Percentiles rank a stretch among this genome's conserved stretches.
phyloP scores from a whole-genome alignment of 2,329 filamentous ascomycete species.

The Arachnopeziza araneosa region DNA sequence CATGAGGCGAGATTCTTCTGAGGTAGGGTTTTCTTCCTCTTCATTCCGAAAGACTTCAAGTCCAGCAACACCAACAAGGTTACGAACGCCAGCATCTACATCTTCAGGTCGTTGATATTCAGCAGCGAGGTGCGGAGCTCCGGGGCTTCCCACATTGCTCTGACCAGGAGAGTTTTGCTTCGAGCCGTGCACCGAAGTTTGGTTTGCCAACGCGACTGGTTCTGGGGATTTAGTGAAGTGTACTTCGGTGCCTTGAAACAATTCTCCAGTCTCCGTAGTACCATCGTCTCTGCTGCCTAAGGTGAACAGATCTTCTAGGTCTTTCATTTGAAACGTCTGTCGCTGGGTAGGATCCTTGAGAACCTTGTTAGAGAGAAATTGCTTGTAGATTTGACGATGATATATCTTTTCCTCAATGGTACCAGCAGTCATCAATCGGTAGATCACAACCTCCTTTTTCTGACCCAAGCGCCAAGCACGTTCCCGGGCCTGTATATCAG shows the following conservation, averaged over 20 bases:
- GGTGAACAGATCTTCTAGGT: slow-evolving; percentile 88
- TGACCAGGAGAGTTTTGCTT: slow-evolving; percentile 8
- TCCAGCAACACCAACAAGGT: slow-evolving; percentile 55
- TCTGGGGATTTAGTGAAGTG: slow-evolving; percentile 45
- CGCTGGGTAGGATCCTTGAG: slow-evolving; percentile 90
- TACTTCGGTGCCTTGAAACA: slow-evolving; percentile 86
- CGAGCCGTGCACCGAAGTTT: slow-evolving; percentile 7
- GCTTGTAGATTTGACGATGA: slow-evolving; percentile 96
- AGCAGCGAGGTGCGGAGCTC: slow-evolving; percentile 1
- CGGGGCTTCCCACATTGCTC: slow-evolving; percentile 5
- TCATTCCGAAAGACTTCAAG: slow-evolving; percentile 55
- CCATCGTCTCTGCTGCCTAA: slow-evolving; percentile 62
- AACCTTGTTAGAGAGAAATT: slow-evolving; percentile 95
- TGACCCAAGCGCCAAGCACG: slow-evolving; percentile 94
- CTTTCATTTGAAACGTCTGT: slow-evolving; percentile 82
- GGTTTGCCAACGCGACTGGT: slow-evolving; percentile 19
- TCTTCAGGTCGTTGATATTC: slow-evolving; percentile 13
- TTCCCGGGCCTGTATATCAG: slow-evolving; percentile 90
- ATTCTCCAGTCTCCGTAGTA: slow-evolving; percentile 73
- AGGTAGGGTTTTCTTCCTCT: slow-evolving; percentile 38
- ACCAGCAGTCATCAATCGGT: slow-evolving; percentile 94
- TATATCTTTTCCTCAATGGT: slow-evolving; percentile 99
- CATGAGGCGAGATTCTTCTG: slow-evolving; percentile 72
- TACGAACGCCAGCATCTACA: slow-evolving; percentile 41
- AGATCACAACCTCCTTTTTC: slow-evolving; percentile 91